Evolutionary conservation across 164 flowering plant genomes (phyloP).

Genomic region (Tetrastigma voinierianum): DNA sequence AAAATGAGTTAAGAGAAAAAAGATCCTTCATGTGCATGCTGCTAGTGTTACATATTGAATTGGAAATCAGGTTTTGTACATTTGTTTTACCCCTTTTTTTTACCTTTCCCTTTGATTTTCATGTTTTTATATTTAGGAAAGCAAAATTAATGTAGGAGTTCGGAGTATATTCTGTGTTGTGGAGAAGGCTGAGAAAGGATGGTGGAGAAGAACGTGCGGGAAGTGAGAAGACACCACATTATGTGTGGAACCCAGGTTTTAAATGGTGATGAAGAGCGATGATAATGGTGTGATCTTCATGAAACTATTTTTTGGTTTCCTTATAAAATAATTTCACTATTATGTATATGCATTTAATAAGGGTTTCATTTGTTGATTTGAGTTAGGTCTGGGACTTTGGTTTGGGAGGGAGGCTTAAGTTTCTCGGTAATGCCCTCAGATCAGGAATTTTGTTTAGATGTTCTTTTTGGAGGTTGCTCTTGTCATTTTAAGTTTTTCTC

Average conservation of each 20-base stretch:
- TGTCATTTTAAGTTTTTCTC: not conserved
- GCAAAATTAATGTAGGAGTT: constrained; percentile 70
- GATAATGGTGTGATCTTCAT: constrained; percentile 40
- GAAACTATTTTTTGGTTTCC: not conserved
- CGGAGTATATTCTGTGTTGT: constrained; percentile 70
- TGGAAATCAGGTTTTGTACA: too few species aligned
- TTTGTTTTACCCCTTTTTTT: too few species aligned
- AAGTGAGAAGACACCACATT: constrained; percentile 68
- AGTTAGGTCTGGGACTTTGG: constrained; percentile 58
- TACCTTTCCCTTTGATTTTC: not conserved
- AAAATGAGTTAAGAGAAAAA: too few species aligned
- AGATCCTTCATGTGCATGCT: not conserved
- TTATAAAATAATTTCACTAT: not conserved
- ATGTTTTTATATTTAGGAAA: constrained; percentile 45
- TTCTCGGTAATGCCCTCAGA: constrained; percentile 61
- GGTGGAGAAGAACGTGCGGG: constrained; percentile 86
- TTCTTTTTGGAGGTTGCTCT: not conserved
- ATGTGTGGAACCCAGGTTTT: constrained; percentile 89
- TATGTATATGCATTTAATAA: not conserved
- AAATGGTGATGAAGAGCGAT: constrained; percentile 97
- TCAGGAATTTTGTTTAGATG: not conserved
- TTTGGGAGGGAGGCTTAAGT: constrained; percentile 85
- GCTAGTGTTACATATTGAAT: not conserved
- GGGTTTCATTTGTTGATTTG: constrained; percentile 9
- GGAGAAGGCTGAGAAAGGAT: constrained; percentile 80